Evolutionary conservation across 345 rosid genomes (phyloP), one percentile per base, ranked within the genome.

Genomic region (Hibiscus mutabilis): DNA sequence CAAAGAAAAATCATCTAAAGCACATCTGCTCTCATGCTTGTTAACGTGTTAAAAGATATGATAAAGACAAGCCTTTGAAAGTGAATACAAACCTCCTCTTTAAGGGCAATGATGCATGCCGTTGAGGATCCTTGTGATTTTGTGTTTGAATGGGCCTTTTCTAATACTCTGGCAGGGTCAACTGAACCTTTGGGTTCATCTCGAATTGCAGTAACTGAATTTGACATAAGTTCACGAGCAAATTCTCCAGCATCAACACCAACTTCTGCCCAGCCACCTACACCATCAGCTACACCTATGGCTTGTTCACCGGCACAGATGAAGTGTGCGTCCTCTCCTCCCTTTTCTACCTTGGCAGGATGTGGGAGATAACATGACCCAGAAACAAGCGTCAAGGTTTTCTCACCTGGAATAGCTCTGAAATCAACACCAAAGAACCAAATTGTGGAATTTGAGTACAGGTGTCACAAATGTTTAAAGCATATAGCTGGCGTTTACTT

Each of bases 261-360:
- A 75, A 86, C 90, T 73, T 95, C 97, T 8, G 97, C 99, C 99
- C 97, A 95, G 55, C 97, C 99, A 40, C 99, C 97, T 61, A 95
- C 97, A 16, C 97, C 97, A 85, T 95, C 99, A 31, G 99, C 99
- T 75, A 95, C 91, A 67, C 97, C 97, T 49, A 95, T 79, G 57
- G 87, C 93, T 79, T 95, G 93, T 47, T 86, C 89, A 59, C 86
- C 86, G 33, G 62, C 76, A 69, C 96, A 90, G 66, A 95, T 89
- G 71, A 95, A 95, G 79, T 95, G 96, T 63, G 99, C 97, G 74
- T 95, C 99, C 82, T 95, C 99, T 72, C 99, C 99, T 18, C 98
- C 97, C 51, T 86, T 95, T 56, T 82, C 88, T 84, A 85, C 94
- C 79, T 95, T 95, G 68, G 88, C 94, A 51, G 98, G 99, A 84